A percentile compares a stretch with the other conserved stretches of the same genome.
phyloP scores from a whole-genome alignment of 1,284 basidiomycete genomes.

The Marasmius tenuissimus region DNA sequence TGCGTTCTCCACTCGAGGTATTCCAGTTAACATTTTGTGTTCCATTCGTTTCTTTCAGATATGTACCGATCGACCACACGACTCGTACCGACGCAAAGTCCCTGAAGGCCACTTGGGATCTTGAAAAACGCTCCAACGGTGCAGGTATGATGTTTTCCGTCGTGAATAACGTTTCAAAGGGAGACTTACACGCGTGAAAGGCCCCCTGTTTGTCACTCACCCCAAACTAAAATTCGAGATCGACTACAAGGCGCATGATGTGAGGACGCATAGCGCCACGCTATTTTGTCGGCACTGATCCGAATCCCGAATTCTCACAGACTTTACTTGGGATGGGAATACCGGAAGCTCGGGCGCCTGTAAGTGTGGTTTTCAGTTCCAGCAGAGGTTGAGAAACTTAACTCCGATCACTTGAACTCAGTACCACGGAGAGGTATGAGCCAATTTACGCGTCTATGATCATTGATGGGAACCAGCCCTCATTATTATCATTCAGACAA shows the following conservation, averaged over 20 bases:
- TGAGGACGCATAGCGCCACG: not conserved
- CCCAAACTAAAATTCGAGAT: slow-evolving; percentile 9
- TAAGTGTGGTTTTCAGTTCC: too few species aligned
- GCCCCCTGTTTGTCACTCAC: slow-evolving; percentile 16
- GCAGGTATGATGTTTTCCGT: slow-evolving; percentile 1
- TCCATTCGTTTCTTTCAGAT: not conserved
- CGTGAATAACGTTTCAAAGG: not conserved
- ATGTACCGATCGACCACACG: not conserved
- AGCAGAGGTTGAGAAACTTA: not conserved
- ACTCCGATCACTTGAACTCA: not conserved
- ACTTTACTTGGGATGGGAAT: slow-evolving; percentile 11
- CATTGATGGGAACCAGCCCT: not conserved
- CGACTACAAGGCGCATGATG: slow-evolving; percentile 7
- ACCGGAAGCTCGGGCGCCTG: slow-evolving; percentile 6
- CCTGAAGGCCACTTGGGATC: slow-evolving; percentile 4
- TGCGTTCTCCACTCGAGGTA: not conserved
- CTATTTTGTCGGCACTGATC: not conserved
- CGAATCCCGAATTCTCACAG: not conserved
- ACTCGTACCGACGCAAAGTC: too few species aligned
- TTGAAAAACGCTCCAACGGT: slow-evolving; percentile 1
- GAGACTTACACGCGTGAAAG: slow-evolving; percentile 5
- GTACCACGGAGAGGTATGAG: slow-evolving; percentile 10
- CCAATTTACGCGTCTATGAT: not conserved
- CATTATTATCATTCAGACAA: slow-evolving; percentile 8
- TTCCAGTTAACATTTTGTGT: not conserved